A percentile compares a stretch with the other conserved stretches of the same genome.
These are phyloP conservation scores for Nasturtium officinale DNA, from an alignment of 345 rosid species.

Conservation along the genomic window DNA sequence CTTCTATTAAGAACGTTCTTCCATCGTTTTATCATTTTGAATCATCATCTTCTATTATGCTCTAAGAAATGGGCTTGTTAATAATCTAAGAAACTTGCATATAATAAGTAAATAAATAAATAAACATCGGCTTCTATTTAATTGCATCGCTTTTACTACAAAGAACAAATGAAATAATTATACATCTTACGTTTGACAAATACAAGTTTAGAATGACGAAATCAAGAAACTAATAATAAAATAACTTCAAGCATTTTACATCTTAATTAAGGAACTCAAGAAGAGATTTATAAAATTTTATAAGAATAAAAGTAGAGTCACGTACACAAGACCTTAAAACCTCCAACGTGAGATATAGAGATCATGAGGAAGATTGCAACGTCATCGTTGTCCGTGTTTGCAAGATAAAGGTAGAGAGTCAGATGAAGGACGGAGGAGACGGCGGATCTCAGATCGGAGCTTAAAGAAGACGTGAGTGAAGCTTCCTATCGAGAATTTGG, in stretches of 20 bases:
- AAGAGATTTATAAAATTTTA: background rate
- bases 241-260: constrained; percentile 20
- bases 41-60: background rate
- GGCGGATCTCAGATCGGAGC: constrained; percentile 55
- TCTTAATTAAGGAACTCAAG: background rate
- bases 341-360: background rate
- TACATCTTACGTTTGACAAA: background rate
- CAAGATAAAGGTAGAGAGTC: constrained; percentile 37
- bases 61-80: background rate
- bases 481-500: constrained; percentile 46
- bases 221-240: background rate
- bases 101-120: background rate
- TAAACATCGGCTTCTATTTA: background rate
- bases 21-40: background rate
- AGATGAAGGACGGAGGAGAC: constrained; percentile 51
- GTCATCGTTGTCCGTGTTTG: constrained; percentile 31
- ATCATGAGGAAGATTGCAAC: constrained; percentile 7
- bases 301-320: background rate
- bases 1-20: constrained; percentile 3
- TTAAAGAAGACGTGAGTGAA: constrained; percentile 65
- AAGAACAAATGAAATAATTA: constrained; percentile 28
- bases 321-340: constrained; percentile 14
- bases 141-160: background rate
- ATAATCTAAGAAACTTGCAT: background rate
- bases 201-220: background rate